These are phyloP conservation scores for Aspergillus novoparasiticus DNA, from an alignment of 2,329 filamentous ascomycete species.

Conservation along the genomic window DNA sequence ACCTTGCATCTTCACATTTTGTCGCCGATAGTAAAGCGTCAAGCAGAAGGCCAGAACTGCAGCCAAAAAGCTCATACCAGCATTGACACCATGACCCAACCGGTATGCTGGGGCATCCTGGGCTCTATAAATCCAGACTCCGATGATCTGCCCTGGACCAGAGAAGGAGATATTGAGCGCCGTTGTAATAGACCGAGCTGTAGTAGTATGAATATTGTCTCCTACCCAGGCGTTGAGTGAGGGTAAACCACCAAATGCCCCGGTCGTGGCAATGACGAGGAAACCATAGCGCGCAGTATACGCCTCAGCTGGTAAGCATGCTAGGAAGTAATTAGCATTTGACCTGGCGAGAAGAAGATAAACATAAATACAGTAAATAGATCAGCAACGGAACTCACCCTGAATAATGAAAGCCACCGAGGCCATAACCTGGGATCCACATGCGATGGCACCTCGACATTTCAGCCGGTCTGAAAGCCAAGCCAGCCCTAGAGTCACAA, in stretches of 20 bases:
- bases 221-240: slow-evolving; percentile 30
- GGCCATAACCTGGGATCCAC: background rate
- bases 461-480: slow-evolving; percentile 8
- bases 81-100: slow-evolving; percentile 3
- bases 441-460: background rate
- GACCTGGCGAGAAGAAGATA: background rate
- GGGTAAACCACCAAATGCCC: slow-evolving; percentile 29
- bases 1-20: background rate
- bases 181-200: slow-evolving; percentile 22
- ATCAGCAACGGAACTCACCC: background rate
- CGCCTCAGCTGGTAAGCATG: background rate
- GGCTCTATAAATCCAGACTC: slow-evolving; percentile 30
- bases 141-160: slow-evolving; percentile 31
- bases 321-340: background rate
- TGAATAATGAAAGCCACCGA: background rate
- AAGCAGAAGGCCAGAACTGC: background rate
- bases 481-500: slow-evolving; percentile 13
- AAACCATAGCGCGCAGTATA: slow-evolving; percentile 22
- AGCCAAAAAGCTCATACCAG: background rate
- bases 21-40: background rate
- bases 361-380: background rate
- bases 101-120: slow-evolving; percentile 8
- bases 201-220: slow-evolving; percentile 27
- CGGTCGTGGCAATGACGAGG: slow-evolving; percentile 20
- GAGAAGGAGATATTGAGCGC: slow-evolving; percentile 30